Conservation (phyloP, 192 early-diverging fungal genomes). For the Rhizophagus sp. region DNA sequence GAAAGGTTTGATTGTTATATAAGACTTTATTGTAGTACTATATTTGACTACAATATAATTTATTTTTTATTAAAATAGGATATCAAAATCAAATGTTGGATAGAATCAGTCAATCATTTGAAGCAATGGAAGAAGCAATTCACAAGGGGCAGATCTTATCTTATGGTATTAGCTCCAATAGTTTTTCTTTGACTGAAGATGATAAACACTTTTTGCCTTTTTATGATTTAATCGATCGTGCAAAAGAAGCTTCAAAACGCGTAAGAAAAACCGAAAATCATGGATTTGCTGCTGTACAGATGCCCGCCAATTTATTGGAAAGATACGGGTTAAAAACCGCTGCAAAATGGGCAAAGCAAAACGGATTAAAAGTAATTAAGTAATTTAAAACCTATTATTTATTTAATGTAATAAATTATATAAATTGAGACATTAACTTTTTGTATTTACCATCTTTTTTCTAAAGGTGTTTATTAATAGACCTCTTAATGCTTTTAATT, state of each 20-base stretch:
- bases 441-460: not conserved
- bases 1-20: slow-evolving; percentile 30
- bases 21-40: no score
- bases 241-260: slow-evolving; percentile 30
- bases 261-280: slow-evolving; percentile 35
- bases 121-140: slow-evolving; percentile 42
- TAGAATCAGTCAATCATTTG: slow-evolving; percentile 34
- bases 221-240: slow-evolving; percentile 38
- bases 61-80: not conserved
- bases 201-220: slow-evolving; percentile 44
- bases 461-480: slow-evolving; percentile 40
- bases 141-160: slow-evolving; percentile 38
- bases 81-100: slow-evolving; percentile 35
- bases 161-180: slow-evolving; percentile 44
- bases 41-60: no score
- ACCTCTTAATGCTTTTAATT: slow-evolving; percentile 42
- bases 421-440: not conserved
- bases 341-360: slow-evolving; percentile 43
- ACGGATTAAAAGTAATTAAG: slow-evolving; percentile 33
- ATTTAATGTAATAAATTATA: not conserved
- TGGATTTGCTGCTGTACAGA: slow-evolving; percentile 37
- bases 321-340: slow-evolving; percentile 37
- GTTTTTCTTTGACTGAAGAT: slow-evolving; percentile 38
- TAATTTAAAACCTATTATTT: not conserved
- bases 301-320: slow-evolving; percentile 44